Evolutionary conservation across 495 filamentous ascomycete species (phyloP), one percentile per base, ranked within the genome.

Genomic region (Penicillium ochrochloron): DNA sequence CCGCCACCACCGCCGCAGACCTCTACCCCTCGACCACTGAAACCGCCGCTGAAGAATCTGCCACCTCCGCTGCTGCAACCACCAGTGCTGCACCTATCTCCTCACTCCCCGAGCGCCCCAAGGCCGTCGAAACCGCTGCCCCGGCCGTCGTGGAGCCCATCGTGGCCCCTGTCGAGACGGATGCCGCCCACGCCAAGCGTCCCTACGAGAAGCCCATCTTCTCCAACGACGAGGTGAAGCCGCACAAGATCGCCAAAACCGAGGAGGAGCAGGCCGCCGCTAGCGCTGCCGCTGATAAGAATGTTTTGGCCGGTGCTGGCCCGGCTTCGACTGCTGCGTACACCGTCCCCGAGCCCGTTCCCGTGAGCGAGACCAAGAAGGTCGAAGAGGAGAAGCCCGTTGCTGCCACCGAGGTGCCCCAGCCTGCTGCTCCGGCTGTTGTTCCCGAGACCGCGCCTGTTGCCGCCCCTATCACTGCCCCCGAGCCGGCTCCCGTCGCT

Each of bases 371-470:
- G 65, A 37, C 60, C 11, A 93, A 96, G 83, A 95, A 94, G 74
- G 79, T 75, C 65, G 83, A 84, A 72, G 86, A 95, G 69, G 89
- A 92, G 75, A 37, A 35, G 53, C 29, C 29, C 17, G 91, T 86
- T 93, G 46, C 44, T 46, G 34, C 57, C 39, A 15, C 31, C 31
- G 37, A 39, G 19, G 48, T 25, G 9, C 23, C 50, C 34, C 21
- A 42, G n/a, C 21, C 33, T 41, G 37, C 37, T 58, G 88, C 89
- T 78, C 90, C 95, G 60, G 80, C 94, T 42, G 90, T 21, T 19
- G 11, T 12, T 14, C n/a, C 25, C 25, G 25, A 27, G 25, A 27
- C 25, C 25, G 25, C 25, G 25, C 25, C 52, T 35, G 17, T 21
- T 25, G 25, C n/a, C 11, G 9, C 46, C 10, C 21, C 46, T 5